These are phyloP conservation scores for Macrocybe gigantea DNA, from an alignment of 768 basidiomycete genomes.

Conservation along the genomic window DNA sequence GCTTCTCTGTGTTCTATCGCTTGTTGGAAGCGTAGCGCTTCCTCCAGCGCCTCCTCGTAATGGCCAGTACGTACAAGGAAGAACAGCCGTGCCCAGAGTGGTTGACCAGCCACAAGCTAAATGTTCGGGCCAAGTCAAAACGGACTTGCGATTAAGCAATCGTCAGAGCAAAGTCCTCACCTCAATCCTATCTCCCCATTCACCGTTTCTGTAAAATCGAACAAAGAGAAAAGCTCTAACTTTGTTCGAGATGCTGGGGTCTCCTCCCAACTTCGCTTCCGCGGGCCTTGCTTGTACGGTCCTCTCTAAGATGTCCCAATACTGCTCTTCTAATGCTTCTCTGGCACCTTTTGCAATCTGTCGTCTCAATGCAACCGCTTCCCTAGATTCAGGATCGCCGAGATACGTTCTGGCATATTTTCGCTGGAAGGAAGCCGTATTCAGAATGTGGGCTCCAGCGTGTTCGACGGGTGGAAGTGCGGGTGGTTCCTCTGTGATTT, in stretches of 20 bases:
- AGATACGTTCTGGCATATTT: constrained; percentile 80
- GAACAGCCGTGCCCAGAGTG: constrained; percentile 92
- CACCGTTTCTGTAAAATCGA: constrained; percentile 69
- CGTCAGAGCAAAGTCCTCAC: constrained; percentile 30
- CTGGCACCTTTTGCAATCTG: constrained; percentile 76
- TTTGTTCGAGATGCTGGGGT: constrained; percentile 86
- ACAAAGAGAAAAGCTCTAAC: constrained; percentile 84
- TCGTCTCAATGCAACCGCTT: constrained; percentile 56
- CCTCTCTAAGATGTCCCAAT: constrained; percentile 77
- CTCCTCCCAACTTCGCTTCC: constrained; percentile 86
- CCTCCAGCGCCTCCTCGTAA: constrained; percentile 70
- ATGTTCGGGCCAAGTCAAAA: not conserved
- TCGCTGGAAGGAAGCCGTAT: constrained; percentile 73
- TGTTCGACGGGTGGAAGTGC: constrained; percentile 72
- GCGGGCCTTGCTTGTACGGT: constrained; percentile 76
- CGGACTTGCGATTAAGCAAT: not conserved
- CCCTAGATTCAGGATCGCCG: constrained; percentile 57
- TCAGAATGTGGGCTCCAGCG: constrained; percentile 76
- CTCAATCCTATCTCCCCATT: constrained; percentile 89
- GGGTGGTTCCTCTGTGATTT: constrained; percentile 75
- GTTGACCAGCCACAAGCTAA: constrained; percentile 79
- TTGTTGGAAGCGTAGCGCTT: constrained; percentile 64
- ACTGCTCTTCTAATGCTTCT: constrained; percentile 85
- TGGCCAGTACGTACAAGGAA: constrained; percentile 88
- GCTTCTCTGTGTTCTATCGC: constrained; percentile 74